Evolutionary conservation across 2,329 filamentous ascomycete species (phyloP), one percentile per base, ranked within the genome.

Genomic region (Tothia fuscella): DNA sequence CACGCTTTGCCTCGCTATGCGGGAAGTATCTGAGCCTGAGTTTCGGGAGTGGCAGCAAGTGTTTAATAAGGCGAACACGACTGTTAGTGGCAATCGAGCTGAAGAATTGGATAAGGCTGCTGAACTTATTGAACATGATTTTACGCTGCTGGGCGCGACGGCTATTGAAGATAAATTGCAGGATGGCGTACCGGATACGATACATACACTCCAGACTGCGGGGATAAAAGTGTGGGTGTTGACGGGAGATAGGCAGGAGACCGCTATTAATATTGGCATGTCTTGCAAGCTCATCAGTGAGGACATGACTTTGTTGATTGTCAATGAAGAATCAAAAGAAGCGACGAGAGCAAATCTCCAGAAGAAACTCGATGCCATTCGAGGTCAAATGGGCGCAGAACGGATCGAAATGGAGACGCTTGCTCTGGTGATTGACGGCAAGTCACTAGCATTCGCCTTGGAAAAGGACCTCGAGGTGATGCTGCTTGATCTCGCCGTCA

Each of bases 191-290:
- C 91, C 91, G 2, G 91, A 98, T 60, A 98, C 91, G 0, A 98
- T 98, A 45, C 87, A 95, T 59, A 98, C 91, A 0, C 70, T 98
- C 21, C 93, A 98, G 61, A 84, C 88, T 49, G 91, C 93, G 19
- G 89, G 88, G 41, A 96, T 98, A 70, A 98, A 98, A 64, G 81
- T 98, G 42, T 98, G 91, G 91, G 91, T 98, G 16, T 64, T 98
- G 60, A 98, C 91, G 29, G 91, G 91, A 53, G 91, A 98, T 67
- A 78, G 91, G 53, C 93, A 98, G 63, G 91, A 98, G 63, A 98
- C 91, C 21, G 91, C 91, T 43, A 98, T 98, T 73, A 98, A 98
- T 60, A 98, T 98, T 51, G 91, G 93, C 49, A 98, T 98, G 91
- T 95, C 87, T 59, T 98, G 91, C 66, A 96, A 96, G 65, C 74